Evolutionary conservation across 73 alveolate species (phyloP).

Genomic region (Symbiodinium natans): DNA sequence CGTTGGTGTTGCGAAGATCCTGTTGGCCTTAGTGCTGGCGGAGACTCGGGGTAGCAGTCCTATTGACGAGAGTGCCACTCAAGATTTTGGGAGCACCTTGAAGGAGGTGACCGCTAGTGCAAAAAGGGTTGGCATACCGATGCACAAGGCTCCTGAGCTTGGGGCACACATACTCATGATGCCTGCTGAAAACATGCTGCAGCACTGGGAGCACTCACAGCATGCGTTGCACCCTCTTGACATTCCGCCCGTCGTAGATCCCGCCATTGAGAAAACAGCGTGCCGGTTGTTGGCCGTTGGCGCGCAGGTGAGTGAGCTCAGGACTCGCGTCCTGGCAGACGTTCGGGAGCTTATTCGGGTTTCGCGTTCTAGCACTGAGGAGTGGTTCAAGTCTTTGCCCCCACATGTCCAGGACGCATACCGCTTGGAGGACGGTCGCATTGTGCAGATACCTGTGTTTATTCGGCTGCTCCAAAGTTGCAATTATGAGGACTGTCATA

Average conservation of each 20-base stretch:
- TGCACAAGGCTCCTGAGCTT: no score
- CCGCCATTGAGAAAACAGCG: no score
- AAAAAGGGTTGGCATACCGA: no score
- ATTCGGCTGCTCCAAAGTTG: neutral
- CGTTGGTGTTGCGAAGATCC: neutral
- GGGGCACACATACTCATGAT: no score
- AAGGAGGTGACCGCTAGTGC: no score
- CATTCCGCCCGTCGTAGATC: neutral
- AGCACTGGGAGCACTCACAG: neutral
- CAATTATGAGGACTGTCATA: no score
- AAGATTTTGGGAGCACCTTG: no score
- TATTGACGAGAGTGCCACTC: no score
- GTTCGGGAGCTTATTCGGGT: neutral
- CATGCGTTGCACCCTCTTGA: neutral
- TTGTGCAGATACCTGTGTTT: neutral
- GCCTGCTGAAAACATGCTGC: neutral
- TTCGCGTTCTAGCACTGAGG: no score
- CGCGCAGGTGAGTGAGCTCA: no score
- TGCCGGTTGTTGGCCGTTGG: no score
- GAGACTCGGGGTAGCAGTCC: no score
- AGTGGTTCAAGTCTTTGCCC: neutral
- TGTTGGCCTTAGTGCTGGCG: neutral
- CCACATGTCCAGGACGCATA: neutral
- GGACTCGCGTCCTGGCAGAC: neutral
- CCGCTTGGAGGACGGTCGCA: neutral